Conservation (phyloP, 106 monocot genomes). For the Dendrobium chrysotoxum region DNA sequence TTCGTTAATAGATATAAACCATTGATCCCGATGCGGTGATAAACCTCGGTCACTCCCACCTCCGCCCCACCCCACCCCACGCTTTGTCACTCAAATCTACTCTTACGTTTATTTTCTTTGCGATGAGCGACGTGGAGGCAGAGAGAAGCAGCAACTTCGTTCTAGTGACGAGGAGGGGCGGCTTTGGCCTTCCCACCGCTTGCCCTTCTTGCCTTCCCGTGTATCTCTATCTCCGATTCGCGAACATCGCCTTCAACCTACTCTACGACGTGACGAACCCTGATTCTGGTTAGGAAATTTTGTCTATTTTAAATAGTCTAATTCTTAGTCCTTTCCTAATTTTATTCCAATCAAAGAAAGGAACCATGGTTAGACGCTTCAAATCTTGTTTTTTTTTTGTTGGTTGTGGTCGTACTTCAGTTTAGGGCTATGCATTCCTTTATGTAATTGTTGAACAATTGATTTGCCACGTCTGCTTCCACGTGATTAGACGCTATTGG, state of each 20-base stretch:
- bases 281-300: conserved; percentile 8
- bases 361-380: background rate
- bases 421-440: background rate
- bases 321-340: no score
- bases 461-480: background rate
- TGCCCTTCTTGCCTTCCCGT: conserved; percentile 66
- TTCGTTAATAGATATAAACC: no score
- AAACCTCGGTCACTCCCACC: background rate
- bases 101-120: no score
- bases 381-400: background rate
- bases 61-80: background rate
- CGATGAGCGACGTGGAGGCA: conserved; percentile 10
- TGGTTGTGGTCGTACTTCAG: background rate
- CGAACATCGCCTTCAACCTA: background rate
- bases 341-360: background rate
- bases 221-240: conserved; percentile 13
- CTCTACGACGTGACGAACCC: conserved; percentile 1
- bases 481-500: no score
- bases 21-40: background rate
- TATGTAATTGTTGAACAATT: background rate
- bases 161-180: conserved; percentile 62
- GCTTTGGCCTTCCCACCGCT: conserved; percentile 81
- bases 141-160: conserved; percentile 27
- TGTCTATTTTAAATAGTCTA: background rate
- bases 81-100: background rate